A percentile compares a stretch with the other conserved stretches of the same genome.
Conservation (phyloP, 257 asterid species). For the Jaltomata sinuosa region DNA sequence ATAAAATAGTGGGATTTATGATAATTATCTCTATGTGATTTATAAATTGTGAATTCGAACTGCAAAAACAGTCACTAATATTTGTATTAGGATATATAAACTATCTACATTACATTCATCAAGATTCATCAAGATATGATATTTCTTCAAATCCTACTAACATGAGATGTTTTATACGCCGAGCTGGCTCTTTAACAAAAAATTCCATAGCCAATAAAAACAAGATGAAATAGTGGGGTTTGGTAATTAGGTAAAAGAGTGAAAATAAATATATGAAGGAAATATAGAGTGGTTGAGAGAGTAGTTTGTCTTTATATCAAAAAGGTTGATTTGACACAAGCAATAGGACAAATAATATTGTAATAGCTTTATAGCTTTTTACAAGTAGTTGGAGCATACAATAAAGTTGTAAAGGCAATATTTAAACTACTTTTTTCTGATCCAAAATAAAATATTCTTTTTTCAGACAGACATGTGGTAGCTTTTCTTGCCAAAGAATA, state of each 20-base stretch:
- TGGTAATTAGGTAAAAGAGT: background rate
- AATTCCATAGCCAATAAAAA: background rate
- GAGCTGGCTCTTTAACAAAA: too few relatives aligned
- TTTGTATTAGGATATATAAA: background rate
- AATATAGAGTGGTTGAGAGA: constrained; percentile 29
- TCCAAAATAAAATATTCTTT: background rate
- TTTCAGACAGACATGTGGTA: background rate
- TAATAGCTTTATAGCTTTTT: background rate
- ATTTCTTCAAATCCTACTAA: too few relatives aligned
- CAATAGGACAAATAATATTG: constrained; percentile 1
- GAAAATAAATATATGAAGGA: background rate
- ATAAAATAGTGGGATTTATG: too few relatives aligned
- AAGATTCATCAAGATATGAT: too few relatives aligned
- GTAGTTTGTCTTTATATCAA: constrained; percentile 32
- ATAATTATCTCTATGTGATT: rapidly evolving
- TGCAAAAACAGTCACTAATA: rapidly evolving
- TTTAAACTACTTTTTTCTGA: background rate
- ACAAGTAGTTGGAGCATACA: background rate
- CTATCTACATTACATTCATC: background rate
- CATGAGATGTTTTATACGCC: too few relatives aligned
- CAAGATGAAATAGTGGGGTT: background rate
- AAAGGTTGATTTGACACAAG: constrained; percentile 28
- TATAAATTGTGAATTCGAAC: rapidly evolving
- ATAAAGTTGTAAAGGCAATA: constrained; percentile 48
- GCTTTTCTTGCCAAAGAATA: background rate